Base-by-base conservation (phyloP, 2,329 filamentous ascomycete species). In the Orbilia javanica region DNA sequence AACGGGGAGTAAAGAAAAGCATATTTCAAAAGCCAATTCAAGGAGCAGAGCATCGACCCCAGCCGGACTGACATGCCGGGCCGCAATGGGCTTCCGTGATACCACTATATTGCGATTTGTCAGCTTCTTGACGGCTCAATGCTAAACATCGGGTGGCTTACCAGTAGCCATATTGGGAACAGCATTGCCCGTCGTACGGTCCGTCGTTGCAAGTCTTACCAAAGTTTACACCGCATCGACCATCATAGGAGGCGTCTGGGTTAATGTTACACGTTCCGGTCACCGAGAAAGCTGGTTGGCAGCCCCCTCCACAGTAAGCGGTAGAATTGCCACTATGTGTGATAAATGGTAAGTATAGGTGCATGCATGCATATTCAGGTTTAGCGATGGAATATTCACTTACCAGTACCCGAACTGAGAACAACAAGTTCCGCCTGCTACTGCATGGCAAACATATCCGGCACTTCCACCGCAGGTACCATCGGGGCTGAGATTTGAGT, bases 351-450 rank as follows among this genome's bases (percentile, higher is more conserved):
- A 20, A 75, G 44, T 25, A 34, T 29, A 4, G 11, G 36, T 7
- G 15, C 29, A 25, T 36, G 10, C 11, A 46, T 39, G 22, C 13
- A 39, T 10, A 13, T 15, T 29, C 18, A 5, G 13, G 4, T 3
- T 15, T 8, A 31, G 34, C 27, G 34, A 42, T 34, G 2, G 7
- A 7, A 8, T 5, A 4, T 7, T 22, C 10, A 81, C 83, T 81
- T 81, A 84, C 84, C 84, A 86, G 75, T 80, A 85, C n/a, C 85
- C 85, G 66, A 83, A 84, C 70, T 80, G 82, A 2, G 85, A 86
- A 72, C 85, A 86, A 80, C 85, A 86, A 79, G 82, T 82, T 4
- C 84, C 84, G 60, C 83, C 84, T 13, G 31, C 64, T 0, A 84
- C 84, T 22, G 82, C 83, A 55, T 83, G 80, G 69, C 85, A 86